Conservation (phyloP, 1,284 basidiomycete genomes). For the Microbotryum silenes-acaulis region DNA sequence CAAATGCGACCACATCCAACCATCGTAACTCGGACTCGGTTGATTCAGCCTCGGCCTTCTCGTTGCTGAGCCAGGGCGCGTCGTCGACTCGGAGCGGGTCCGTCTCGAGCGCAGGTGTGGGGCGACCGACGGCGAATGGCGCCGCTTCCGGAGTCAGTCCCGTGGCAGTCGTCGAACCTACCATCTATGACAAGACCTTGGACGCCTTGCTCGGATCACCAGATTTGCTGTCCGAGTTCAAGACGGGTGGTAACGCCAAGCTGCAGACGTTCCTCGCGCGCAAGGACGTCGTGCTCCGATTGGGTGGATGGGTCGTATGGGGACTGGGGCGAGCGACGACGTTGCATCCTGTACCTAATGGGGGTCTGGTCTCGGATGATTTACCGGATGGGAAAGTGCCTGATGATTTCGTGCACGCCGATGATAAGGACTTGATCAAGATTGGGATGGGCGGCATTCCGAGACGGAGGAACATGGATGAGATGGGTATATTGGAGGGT, state of each 20-base stretch:
- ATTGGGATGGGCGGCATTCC: slow-evolving; percentile 27
- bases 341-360: background rate
- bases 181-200: slow-evolving; percentile 15
- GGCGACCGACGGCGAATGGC: background rate
- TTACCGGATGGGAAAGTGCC: slow-evolving; percentile 26
- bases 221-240: slow-evolving; percentile 29
- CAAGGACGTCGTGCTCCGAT: slow-evolving; percentile 18
- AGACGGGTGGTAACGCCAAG: slow-evolving; percentile 22
- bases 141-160: background rate
- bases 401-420: slow-evolving; percentile 18
- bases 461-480: slow-evolving; percentile 13
- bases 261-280: slow-evolving; percentile 28
- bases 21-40: too few species aligned
- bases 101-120: too few species aligned
- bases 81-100: too few species aligned
- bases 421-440: slow-evolving; percentile 6
- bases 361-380: slow-evolving; percentile 18
- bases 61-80: too few species aligned
- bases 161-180: background rate
- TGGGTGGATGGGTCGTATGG: slow-evolving; percentile 32
- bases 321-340: slow-evolving; percentile 22
- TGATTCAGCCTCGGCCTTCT: too few species aligned
- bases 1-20: too few species aligned
- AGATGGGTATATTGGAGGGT: slow-evolving; percentile 11
- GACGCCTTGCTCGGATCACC: slow-evolving; percentile 23